A percentile compares a stretch with the other conserved stretches of the same genome.
Conservation (phyloP, 345 rosid species). For the Cochlearia excelsa region DNA sequence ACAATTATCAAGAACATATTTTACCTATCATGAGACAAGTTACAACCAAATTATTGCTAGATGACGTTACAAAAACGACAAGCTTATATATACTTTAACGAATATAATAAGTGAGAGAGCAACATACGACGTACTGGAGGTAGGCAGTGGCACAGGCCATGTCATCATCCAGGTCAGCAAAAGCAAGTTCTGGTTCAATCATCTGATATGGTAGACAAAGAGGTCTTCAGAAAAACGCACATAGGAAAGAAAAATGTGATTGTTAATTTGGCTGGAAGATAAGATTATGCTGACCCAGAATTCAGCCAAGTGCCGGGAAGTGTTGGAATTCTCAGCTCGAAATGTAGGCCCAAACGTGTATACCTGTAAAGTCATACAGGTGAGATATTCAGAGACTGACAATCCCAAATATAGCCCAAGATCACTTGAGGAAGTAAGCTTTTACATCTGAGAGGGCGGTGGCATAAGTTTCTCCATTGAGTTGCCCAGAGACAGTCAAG, state of each 20-base stretch:
- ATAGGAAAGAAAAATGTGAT: slow-evolving; percentile 2
- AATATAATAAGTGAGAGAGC: slow-evolving; percentile 47
- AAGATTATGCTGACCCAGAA: slow-evolving; percentile 65
- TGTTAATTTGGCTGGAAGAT: slow-evolving; percentile 13
- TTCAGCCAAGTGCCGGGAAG: slow-evolving; percentile 94
- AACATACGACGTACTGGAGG: slow-evolving; percentile 99
- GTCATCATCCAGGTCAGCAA: slow-evolving; percentile 94
- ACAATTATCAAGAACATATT: slow-evolving; percentile 80
- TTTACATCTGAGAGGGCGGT: slow-evolving; percentile 93
- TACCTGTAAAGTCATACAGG: slow-evolving; percentile 45
- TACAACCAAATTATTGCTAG: slow-evolving; percentile 14
- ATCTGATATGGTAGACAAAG: slow-evolving; percentile 47
- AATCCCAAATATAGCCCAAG: slow-evolving; percentile 10
- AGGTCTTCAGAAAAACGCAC: slow-evolving; percentile 25
- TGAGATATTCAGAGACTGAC: neutral
- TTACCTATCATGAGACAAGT: slow-evolving; percentile 52
- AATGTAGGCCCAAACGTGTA: slow-evolving; percentile 99
- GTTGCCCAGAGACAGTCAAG: slow-evolving; percentile 97
- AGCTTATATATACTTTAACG: slow-evolving; percentile 16
- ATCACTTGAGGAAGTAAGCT: slow-evolving; percentile 20
- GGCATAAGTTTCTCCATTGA: slow-evolving; percentile 95
- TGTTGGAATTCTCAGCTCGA: slow-evolving; percentile 96
- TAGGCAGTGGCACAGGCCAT: slow-evolving; percentile 99
- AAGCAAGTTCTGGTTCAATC: slow-evolving; percentile 99
- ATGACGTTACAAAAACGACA: slow-evolving; percentile 13